phyloP scores from a whole-genome alignment of 352 stramenopile species.

The Phytophthora pluvialis region DNA sequence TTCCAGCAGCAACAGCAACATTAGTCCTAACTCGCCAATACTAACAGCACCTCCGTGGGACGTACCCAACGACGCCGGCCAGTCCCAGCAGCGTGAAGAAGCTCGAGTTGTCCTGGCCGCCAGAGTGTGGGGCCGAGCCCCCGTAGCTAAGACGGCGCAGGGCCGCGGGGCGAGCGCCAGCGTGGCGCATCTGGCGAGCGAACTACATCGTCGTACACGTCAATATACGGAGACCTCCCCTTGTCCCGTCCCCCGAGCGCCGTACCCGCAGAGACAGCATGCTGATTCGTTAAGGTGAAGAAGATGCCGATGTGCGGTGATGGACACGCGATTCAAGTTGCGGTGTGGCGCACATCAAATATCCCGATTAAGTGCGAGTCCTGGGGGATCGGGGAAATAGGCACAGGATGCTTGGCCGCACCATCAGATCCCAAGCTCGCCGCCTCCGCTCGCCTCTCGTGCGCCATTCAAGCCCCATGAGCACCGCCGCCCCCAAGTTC shows the following conservation, averaged over 20 bases:
- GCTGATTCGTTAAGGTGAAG: background rate
- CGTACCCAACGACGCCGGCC: conserved; percentile 65
- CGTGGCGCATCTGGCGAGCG: conserved; percentile 39
- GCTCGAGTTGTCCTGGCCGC: conserved; percentile 78
- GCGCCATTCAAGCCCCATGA: conserved; percentile 47
- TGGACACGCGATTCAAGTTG: conserved; percentile 17
- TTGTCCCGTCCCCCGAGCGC: background rate
- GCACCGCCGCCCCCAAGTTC: conserved; percentile 61
- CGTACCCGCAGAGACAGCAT: conserved; percentile 34
- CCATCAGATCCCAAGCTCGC: conserved; percentile 39
- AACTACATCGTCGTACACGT: conserved; percentile 22
- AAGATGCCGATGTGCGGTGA: too few relatives aligned
- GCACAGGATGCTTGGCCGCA: conserved; percentile 31
- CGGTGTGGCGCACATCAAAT: conserved; percentile 9
- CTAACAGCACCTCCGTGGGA: background rate
- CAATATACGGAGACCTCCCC: background rate
- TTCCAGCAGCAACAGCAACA: conserved; percentile 27
- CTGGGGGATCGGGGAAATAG: conserved; percentile 20
- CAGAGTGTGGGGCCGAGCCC: conserved; percentile 57
- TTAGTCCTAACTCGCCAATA: background rate
- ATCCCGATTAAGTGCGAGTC: background rate
- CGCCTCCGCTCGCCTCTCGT: conserved; percentile 25
- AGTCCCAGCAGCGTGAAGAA: conserved; percentile 82
- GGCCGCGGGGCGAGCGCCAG: conserved; percentile 41
- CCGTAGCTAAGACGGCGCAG: conserved; percentile 72